A percentile compares a stretch with the other conserved stretches of the same genome.
Evolutionary conservation across 306 rosid species (phyloP).

Genomic region (Begonia fuchsioides): DNA sequence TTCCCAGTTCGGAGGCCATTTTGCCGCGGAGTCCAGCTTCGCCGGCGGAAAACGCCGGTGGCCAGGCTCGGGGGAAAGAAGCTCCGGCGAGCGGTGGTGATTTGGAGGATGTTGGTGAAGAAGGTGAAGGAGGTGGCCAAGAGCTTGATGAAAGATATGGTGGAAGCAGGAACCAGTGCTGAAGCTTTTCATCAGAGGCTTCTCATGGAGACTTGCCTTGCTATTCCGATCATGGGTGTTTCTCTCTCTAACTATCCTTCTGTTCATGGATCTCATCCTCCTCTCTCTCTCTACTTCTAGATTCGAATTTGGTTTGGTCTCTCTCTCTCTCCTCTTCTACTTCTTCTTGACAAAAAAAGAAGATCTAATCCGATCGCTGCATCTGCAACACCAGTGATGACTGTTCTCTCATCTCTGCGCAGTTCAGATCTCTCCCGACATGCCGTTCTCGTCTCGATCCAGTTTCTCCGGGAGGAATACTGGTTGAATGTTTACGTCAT

Average conservation of each 20-base stretch:
- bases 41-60: constrained; percentile 8
- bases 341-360: too few species aligned
- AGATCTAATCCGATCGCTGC: too few species aligned
- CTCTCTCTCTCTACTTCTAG: neutral
- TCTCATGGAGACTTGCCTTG: constrained; percentile 10
- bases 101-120: constrained; percentile 7
- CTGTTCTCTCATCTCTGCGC: too few species aligned
- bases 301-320: too few species aligned
- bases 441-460: too few species aligned
- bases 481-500: too few species aligned
- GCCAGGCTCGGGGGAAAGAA: constrained; percentile 13
- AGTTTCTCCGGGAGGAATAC: too few species aligned
- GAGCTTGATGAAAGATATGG: constrained; percentile 1
- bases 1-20: neutral
- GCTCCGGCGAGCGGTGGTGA: neutral
- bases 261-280: neutral
- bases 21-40: constrained; percentile 2
- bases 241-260: neutral
- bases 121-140: neutral
- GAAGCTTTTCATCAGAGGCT: constrained; percentile 6
- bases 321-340: too few species aligned
- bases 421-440: too few species aligned
- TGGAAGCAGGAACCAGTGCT: neutral
- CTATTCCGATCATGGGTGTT: constrained; percentile 5
- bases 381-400: too few species aligned